Percentiles rank a stretch among this genome's conserved stretches.
Conservation (phyloP, 2,329 filamentous ascomycete species). For the Aspergillus neoniger region DNA sequence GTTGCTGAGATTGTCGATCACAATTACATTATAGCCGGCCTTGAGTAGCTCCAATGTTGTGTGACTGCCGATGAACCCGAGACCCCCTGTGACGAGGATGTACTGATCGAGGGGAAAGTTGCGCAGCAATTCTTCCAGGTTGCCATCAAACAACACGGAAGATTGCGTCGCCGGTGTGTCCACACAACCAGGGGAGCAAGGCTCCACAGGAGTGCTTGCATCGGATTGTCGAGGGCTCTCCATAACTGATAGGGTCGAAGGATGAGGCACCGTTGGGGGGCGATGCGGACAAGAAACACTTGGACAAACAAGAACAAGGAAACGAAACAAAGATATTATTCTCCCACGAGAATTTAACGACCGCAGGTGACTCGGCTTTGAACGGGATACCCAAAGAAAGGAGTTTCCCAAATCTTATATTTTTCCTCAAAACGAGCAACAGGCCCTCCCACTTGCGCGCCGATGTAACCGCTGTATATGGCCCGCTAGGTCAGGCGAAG, state of each 20-base stretch:
- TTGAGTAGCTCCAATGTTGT: slow-evolving; percentile 46
- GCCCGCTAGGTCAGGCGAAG: slow-evolving; percentile 23
- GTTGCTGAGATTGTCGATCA: slow-evolving; percentile 47
- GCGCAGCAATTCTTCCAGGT: slow-evolving; percentile 45
- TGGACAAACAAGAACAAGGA: slow-evolving; percentile 15
- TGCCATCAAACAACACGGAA: slow-evolving; percentile 50
- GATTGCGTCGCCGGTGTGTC: slow-evolving; percentile 50
- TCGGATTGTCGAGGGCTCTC: slow-evolving; percentile 33
- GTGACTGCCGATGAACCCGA: slow-evolving; percentile 48
- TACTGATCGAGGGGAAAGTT: slow-evolving; percentile 43
- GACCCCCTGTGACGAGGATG: slow-evolving; percentile 46
- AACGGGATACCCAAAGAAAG: slow-evolving; percentile 14
- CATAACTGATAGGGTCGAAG: slow-evolving; percentile 24
- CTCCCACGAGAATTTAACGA: slow-evolving; percentile 7
- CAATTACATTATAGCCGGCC: slow-evolving; percentile 44
- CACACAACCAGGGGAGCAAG: slow-evolving; percentile 30
- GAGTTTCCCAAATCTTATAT: slow-evolving; percentile 26
- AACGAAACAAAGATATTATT: slow-evolving; percentile 13
- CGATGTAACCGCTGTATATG: slow-evolving; percentile 25
- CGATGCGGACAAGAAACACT: slow-evolving; percentile 12
- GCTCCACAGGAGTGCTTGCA: slow-evolving; percentile 34
- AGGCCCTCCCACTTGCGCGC: slow-evolving; percentile 15
- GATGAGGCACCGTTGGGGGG: slow-evolving; percentile 13
- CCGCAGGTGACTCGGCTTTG: slow-evolving; percentile 11
- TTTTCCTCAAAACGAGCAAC: slow-evolving; percentile 14